Base-by-base conservation (phyloP, 2,329 filamentous ascomycete genomes). In the Helotiales sp. region DNA sequence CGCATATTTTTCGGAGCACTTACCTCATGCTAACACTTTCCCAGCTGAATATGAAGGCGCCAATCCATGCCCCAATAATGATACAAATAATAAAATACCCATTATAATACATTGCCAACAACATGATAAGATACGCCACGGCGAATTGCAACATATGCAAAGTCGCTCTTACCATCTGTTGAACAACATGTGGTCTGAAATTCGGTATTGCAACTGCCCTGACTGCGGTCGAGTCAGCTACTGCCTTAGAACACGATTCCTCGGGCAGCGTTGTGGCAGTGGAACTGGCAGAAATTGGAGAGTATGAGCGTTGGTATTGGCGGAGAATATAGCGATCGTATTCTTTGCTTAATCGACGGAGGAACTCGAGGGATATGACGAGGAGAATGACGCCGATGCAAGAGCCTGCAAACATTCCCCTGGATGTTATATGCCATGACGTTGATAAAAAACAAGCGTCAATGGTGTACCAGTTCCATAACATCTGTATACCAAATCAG, bases 41-140 rank as follows among this genome's bases (percentile, higher is more conserved):
- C 88, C 89, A 93, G 29, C 85, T 82, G 70, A 91, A 93, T 58
- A 90, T 69, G 62, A 92, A 90, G 12, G 82, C 79, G 15, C 90
- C 91, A 5, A 93, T 56, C 63, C 84, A 91, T 0, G 88, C 84
- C 1, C 91, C 91, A 55, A 93, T 81, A 61, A 93, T 83, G 71
- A 95, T 91, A 65, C 85, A 90, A 58, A 93, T 87, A 71, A 95
- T 90, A 62, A 95, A 81, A 73, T 91, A 95, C 9, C 86, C 84
- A 65, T 84, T 85, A 74, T 81, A 85, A 70, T 84, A 84, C 80
- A 84, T 83, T 62, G 79, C 80, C n/a, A 70, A 74, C 75, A 89
- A 74, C 90, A 95, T 93, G 67, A 93, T 73, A 65, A 93, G 85
- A 71, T 93, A 95, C 2, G 88, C 89, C 1, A 91, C 81, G 0